These are phyloP conservation scores for Grigorovia humatica DNA, from an alignment of 805 yeast species.

Conservation along the genomic window DNA sequence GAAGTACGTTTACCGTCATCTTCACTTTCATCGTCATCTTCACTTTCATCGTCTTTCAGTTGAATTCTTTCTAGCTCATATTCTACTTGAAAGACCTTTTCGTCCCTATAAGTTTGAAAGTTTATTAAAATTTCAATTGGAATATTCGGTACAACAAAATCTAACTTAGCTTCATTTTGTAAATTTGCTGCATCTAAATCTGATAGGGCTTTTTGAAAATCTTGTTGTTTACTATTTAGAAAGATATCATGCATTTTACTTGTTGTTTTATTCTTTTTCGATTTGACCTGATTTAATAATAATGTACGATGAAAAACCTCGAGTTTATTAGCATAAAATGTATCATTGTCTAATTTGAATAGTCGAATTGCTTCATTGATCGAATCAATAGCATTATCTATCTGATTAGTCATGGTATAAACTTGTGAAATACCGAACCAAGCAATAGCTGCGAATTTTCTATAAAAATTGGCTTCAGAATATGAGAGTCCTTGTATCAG, in stretches of 20 bases:
- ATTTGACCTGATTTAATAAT: constrained; percentile 1
- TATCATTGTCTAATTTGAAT: constrained; percentile 10
- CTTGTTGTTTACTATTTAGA: neutral
- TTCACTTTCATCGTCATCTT: neutral
- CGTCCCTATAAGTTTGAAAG: constrained; percentile 11
- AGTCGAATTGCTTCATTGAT: constrained; percentile 11
- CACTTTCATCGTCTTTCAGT: neutral
- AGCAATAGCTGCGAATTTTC: constrained; percentile 17
- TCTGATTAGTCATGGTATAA: constrained; percentile 12
- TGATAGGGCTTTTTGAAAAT: neutral
- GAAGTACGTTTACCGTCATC: neutral
- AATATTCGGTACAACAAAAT: constrained; percentile 13
- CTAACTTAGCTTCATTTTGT: neutral
- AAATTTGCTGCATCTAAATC: neutral
- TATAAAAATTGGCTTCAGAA: constrained; percentile 7
- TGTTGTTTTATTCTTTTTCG: neutral
- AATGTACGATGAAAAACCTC: constrained; percentile 3
- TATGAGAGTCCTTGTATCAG: neutral
- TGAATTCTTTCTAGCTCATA: constrained; percentile 1
- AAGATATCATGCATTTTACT: neutral
- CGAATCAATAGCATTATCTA: constrained; percentile 15
- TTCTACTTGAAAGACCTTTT: constrained; percentile 9
- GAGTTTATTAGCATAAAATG: neutral
- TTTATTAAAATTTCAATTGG: constrained; percentile 16
- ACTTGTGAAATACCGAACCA: constrained; percentile 25